Base-by-base conservation (phyloP, 1,139 yeast species). In the Hyphopichia fennica region DNA sequence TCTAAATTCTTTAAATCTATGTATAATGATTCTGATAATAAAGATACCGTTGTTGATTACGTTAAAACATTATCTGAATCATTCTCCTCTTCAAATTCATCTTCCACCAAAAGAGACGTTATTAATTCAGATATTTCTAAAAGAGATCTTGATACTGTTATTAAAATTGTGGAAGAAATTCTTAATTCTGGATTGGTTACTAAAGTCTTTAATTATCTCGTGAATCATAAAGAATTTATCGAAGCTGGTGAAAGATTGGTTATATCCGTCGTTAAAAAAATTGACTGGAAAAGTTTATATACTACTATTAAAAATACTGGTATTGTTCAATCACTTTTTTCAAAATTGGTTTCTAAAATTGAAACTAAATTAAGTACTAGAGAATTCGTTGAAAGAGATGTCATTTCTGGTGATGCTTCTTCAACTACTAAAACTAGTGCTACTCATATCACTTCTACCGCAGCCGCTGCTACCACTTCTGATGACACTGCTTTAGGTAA, bases 221-320 rank as follows among this genome's bases (percentile, higher is more conserved):
- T 60, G 40, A 56, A 57, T 43, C 57, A 62, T 46, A 54, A 53
- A 38, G 45, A 52, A 7, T 44, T 60, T 33, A 39, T 47, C 29
- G 44, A 45, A 17, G 49, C 56, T 30, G 63, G 62, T 39, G 43
- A 58, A n/a, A 44, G 46, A 16, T 49, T 63, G 41, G 44, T 58
- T 33, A 32, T 46, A 30, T 46, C 52, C 31, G 47, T 60, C 27
- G 45, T 65, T 38, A 43, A 52, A 34, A 53, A 54, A 34, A 52
- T 57, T 40, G 56, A 65, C 46, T 57, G 59, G 49, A 34, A 47
- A 10, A 40, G 51, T 7, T 41, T 66, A 37, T 58, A 53, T 43
- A 48, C 49, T 28, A 49, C 59, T 18, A 48, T 67, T 38, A 63
- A 63, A 46, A 54, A 56, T 39, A 58, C 65, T 19, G 63, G 63